Evolutionary conservation across 345 rosid species (phyloP).

Genomic region (Cardiospermum halicacabum): DNA sequence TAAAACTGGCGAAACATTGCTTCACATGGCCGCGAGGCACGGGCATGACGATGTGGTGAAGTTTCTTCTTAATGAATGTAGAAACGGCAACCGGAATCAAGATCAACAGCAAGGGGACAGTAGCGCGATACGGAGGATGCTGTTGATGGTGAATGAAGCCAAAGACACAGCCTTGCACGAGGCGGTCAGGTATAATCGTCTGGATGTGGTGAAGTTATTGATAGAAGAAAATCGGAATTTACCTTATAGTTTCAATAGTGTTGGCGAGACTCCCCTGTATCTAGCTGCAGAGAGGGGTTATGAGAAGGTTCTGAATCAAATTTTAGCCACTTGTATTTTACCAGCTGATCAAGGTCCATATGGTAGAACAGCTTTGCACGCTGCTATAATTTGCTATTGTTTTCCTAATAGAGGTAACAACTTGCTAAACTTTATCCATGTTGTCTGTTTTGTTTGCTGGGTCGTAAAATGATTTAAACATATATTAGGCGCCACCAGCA

Average conservation of each 20-base stretch:
- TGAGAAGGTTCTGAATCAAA: neutral
- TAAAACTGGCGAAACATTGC: neutral
- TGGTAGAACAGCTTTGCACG: slow-evolving; percentile 27
- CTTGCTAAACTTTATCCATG: neutral
- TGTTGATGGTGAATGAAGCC: slow-evolving; percentile 11
- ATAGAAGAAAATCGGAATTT: neutral
- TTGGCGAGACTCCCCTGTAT: slow-evolving; percentile 20
- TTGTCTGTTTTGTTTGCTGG: neutral
- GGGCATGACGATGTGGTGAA: slow-evolving; percentile 1
- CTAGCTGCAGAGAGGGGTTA: slow-evolving; percentile 23
- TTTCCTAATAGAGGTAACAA: slow-evolving; percentile 10
- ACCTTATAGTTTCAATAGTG: neutral
- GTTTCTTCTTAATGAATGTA: neutral
- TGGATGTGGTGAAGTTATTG: slow-evolving; percentile 14
- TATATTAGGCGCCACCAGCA: no score
- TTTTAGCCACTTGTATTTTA: neutral
- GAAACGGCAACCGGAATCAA: neutral
- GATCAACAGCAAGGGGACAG: slow-evolving; percentile 3
- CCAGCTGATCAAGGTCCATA: slow-evolving; percentile 16
- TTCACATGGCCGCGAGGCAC: slow-evolving; percentile 10
- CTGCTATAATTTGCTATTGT: neutral
- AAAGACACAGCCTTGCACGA: no score
- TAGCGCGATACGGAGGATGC: neutral
- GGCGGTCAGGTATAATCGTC: slow-evolving; percentile 16
- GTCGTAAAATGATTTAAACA: no score